phyloP scores from a whole-genome alignment of 768 basidiomycete genomes.

The Hypsizygus marmoreus region DNA sequence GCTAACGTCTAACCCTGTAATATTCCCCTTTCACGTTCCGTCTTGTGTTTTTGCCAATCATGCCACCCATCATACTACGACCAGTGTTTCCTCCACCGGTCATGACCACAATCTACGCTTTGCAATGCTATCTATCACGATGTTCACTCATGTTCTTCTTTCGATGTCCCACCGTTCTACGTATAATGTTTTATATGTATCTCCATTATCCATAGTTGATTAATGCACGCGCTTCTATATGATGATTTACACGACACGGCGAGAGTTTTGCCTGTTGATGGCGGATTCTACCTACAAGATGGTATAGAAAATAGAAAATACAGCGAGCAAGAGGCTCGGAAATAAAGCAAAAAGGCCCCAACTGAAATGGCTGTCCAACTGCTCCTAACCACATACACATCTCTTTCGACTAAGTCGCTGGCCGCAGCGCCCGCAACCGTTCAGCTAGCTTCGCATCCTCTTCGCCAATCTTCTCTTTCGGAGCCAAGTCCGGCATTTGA shows the following conservation, averaged over 20 bases:
- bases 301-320: constrained; percentile 8
- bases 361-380: not conserved
- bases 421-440: constrained; percentile 84
- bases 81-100: constrained; percentile 1
- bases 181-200: constrained; percentile 20
- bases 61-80: constrained; percentile 5
- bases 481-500: constrained; percentile 56
- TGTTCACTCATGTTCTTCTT: constrained; percentile 11
- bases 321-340: constrained; percentile 3
- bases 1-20: constrained; percentile 14
- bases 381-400: no score
- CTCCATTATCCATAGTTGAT: constrained; percentile 13
- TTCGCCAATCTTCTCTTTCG: constrained; percentile 60
- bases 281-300: constrained; percentile 6
- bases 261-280: no score
- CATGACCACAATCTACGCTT: constrained; percentile 4
- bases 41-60: not conserved
- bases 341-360: no score
- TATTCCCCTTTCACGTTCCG: constrained; percentile 3
- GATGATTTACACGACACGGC: constrained; percentile 7
- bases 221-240: constrained; percentile 11
- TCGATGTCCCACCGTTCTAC: constrained; percentile 2
- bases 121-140: constrained; percentile 15
- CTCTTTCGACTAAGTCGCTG: constrained; percentile 71
- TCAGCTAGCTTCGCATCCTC: constrained; percentile 85